Percentiles rank a stretch among this genome's conserved stretches.
phyloP scores from a whole-genome alignment of 2,329 filamentous ascomycete genomes.

The Colletotrichum plurivorum region DNA sequence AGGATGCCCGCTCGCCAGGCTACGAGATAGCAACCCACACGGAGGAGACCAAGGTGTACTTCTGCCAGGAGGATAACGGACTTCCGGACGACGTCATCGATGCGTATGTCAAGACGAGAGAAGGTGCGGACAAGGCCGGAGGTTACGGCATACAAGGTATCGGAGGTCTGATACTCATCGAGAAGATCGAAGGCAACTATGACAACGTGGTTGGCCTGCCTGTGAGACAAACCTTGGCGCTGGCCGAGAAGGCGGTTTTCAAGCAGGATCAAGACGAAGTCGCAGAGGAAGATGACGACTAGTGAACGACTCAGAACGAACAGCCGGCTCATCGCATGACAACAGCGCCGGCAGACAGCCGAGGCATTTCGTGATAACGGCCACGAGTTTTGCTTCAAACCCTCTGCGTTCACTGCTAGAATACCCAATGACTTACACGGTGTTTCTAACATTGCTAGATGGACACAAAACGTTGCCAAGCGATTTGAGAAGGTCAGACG shows the following conservation, averaged over 20 bases:
- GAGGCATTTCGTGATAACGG: background rate
- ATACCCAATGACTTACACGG: background rate
- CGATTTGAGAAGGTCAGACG: too few species aligned
- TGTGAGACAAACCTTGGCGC: slow-evolving; percentile 79
- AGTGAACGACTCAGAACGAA: slow-evolving; percentile 46
- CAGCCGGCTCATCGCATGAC: background rate
- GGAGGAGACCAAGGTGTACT: slow-evolving; percentile 93
- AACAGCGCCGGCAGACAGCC: too few species aligned
- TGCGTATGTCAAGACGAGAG: slow-evolving; percentile 84
- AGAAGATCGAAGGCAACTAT: slow-evolving; percentile 88
- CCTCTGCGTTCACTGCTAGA: background rate
- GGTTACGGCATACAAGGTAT: slow-evolving; percentile 95
- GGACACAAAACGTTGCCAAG: too few species aligned
- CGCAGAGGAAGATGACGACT: slow-evolving; percentile 62
- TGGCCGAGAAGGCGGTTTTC: slow-evolving; percentile 91
- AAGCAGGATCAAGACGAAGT: slow-evolving; percentile 77
- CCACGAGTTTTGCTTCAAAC: background rate
- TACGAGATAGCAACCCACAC: slow-evolving; percentile 86
- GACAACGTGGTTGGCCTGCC: slow-evolving; percentile 97
- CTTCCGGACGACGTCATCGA: slow-evolving; percentile 85
- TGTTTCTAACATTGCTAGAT: background rate
- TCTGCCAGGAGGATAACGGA: slow-evolving; percentile 75
- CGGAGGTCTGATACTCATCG: slow-evolving; percentile 87
- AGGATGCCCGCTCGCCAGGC: slow-evolving; percentile 85
- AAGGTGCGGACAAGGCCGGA: slow-evolving; percentile 96